These are phyloP conservation scores for Chlamydomonas sp. DNA, from an alignment of 139 green algal genomes.

Conservation along the genomic window DNA sequence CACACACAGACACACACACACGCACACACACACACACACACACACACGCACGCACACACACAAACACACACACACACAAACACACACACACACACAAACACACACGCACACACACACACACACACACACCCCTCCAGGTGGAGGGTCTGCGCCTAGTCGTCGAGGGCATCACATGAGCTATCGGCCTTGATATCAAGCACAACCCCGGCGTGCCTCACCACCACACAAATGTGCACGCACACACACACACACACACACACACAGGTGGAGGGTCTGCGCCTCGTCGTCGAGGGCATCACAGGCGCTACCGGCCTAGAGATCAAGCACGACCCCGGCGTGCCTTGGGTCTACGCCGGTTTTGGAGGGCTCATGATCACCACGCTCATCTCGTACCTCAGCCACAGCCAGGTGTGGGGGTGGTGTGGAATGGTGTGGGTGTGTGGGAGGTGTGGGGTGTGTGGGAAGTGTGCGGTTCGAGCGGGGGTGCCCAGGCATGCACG, in stretches of 20 bases:
- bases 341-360: conserved; percentile 86
- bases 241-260: not conserved
- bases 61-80: too few relatives aligned
- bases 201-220: too few relatives aligned
- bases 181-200: not conserved
- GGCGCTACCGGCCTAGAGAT: conserved; percentile 80
- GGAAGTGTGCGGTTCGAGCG: too few relatives aligned
- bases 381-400: conserved; percentile 86
- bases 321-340: conserved; percentile 92
- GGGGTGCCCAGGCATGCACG: too few relatives aligned
- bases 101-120: too few relatives aligned
- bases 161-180: not conserved
- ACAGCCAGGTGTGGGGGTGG: conserved; percentile 74
- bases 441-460: too few relatives aligned
- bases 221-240: too few relatives aligned
- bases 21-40: not conserved
- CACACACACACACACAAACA: too few relatives aligned
- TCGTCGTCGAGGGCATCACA: conserved; percentile 72
- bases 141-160: not conserved
- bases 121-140: too few relatives aligned
- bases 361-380: conserved; percentile 88
- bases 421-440: too few relatives aligned
- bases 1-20: not conserved
- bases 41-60: conserved; percentile 7
- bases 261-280: conserved; percentile 66